Percentiles rank a stretch among this genome's conserved stretches.
Evolutionary conservation across 2,329 filamentous ascomycete species (phyloP).

Genomic region (Neofusicoccum kwambonambiense): DNA sequence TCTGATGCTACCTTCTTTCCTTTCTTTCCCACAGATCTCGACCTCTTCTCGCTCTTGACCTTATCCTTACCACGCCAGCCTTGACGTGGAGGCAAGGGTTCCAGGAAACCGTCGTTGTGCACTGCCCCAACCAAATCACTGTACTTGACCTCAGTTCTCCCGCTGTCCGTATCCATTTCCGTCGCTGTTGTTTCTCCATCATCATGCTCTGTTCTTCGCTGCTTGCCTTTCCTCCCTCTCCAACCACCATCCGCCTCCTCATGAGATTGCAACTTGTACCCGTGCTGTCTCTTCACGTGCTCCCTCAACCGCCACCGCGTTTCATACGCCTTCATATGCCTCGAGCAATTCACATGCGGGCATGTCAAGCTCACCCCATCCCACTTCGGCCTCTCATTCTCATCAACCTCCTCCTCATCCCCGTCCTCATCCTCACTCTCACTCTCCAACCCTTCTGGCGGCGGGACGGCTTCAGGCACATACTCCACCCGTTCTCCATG

Average conservation of each 20-base stretch:
- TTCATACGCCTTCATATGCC: conserved; percentile 28
- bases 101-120: conserved; percentile 67
- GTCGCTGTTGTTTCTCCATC: not conserved
- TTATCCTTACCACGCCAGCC: not conserved
- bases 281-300: conserved; percentile 50
- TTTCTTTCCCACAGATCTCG: too few relatives aligned
- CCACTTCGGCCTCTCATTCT: conserved; percentile 29
- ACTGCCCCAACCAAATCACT: conserved; percentile 55
- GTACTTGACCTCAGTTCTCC: not conserved
- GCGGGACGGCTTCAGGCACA: conserved; percentile 31
- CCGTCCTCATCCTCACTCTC: not conserved
- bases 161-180: not conserved
- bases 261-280: conserved; percentile 39
- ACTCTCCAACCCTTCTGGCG: conserved; percentile 14
- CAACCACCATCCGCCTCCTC: conserved; percentile 30
- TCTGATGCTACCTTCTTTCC: too few relatives aligned
- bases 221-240: conserved; percentile 45
- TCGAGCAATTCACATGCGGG: conserved; percentile 33
- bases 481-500: conserved; percentile 35
- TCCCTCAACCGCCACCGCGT: conserved; percentile 34
- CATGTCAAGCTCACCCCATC: conserved; percentile 29
- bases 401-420: not conserved
- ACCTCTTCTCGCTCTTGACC: not conserved
- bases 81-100: conserved; percentile 20
- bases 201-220: not conserved